A percentile compares a stretch with the other conserved stretches of the same genome.
Evolutionary conservation across 116 monocot genomes (phyloP).

Genomic region (Iris pallida): DNA sequence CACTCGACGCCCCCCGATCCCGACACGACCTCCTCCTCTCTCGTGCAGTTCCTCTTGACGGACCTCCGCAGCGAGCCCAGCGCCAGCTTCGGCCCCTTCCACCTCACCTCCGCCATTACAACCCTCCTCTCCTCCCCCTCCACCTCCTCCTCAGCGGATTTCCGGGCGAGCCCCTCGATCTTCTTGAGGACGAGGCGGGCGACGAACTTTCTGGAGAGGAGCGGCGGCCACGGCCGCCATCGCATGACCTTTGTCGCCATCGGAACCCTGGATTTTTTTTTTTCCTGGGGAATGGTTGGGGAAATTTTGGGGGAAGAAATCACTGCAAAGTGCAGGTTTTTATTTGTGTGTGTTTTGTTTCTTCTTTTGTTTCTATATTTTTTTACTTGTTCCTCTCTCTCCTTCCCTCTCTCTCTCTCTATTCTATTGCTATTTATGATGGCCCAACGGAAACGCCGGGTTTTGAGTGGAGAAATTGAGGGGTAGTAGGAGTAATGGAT

Average conservation of each 20-base stretch:
- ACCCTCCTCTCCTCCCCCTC: not conserved
- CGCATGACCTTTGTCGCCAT: slow-evolving; percentile 74
- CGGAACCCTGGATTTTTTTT: not conserved
- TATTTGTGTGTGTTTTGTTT: no score
- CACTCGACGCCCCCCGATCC: slow-evolving; percentile 42
- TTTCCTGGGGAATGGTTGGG: not conserved
- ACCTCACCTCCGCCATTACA: slow-evolving; percentile 28
- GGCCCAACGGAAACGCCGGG: no score
- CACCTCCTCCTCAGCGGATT: not conserved
- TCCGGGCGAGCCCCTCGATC: slow-evolving; percentile 21
- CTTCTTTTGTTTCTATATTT: no score
- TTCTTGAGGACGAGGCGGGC: slow-evolving; percentile 53
- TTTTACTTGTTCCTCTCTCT: no score
- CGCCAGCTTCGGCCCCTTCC: slow-evolving; percentile 58
- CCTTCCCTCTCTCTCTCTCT: no score
- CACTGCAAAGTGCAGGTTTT: no score
- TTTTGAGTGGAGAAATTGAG: no score
- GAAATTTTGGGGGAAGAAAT: not conserved
- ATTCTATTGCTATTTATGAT: no score
- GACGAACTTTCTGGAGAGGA: slow-evolving; percentile 46
- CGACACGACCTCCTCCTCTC: slow-evolving; percentile 29
- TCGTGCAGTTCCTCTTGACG: slow-evolving; percentile 56
- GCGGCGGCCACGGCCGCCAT: slow-evolving; percentile 80
- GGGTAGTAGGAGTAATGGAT: no score
- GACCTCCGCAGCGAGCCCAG: slow-evolving; percentile 49